Evolutionary conservation across 805 yeast species (phyloP), one percentile per base, ranked within the genome.

Genomic region (Saccharomycodes ludwigii): DNA sequence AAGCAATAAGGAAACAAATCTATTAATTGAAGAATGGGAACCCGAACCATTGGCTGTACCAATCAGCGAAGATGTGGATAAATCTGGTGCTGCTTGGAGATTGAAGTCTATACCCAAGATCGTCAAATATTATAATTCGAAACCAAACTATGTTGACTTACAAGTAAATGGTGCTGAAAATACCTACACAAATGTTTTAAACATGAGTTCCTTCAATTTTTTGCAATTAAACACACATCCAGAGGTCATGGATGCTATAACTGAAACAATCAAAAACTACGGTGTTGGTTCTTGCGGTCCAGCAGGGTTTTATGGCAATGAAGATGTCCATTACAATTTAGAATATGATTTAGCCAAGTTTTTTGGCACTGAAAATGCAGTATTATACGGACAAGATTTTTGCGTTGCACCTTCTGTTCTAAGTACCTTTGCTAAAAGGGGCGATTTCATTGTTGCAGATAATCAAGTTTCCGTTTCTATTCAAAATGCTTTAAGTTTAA

Each of bases 211-310:
- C 3, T 56, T 68, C 34, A 94, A 88, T 56, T 76, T 77, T 43
- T 64, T 83, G 48, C 69, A 74, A 44, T 58, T 84, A 50, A 68
- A 76, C 30, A 55, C 56, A 21, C 57, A 68, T 42, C 54, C 56
- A 14, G 50, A 40, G 11, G 62, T 84, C 24, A 60, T 61, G 32
- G 53, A 62, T 14, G 67, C 63, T 9, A 16, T 32, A 14, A 23
- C 17, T n/a, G 19, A 11, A 7, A 65, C 73, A 15, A 73, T 91
- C 38, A 62, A 63, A 29, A 63, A 65, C 36, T 73, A 79, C 37
- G 98, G 98, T 51, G 96, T 91, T 31, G 98, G 98, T 41, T 88
- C 96, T 1, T 91, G 98, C 63, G 95, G 97, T 24, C 97, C 98
- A 4, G 94, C 96, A 26, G 94, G 94, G 35, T 91, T 91, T 48